Conservation (phyloP, 192 early-diverging fungal genomes). For the Geosiphon pyriformis region DNA sequence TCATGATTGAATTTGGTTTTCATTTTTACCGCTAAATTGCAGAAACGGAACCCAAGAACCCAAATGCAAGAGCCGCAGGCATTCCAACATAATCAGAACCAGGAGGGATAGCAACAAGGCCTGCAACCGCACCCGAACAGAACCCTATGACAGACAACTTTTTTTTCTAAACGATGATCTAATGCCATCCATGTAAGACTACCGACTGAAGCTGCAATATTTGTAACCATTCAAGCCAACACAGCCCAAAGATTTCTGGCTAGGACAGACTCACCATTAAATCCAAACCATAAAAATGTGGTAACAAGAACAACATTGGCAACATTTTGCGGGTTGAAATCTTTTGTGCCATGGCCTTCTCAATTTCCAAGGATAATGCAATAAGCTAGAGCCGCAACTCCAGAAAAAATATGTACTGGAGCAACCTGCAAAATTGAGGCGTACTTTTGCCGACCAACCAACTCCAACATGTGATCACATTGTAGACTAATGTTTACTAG, state of each 20-base stretch:
- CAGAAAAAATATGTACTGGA: slow-evolving; percentile 91
- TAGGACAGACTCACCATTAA: slow-evolving; percentile 87
- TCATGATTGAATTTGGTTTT: slow-evolving; percentile 87
- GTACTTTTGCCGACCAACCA: slow-evolving; percentile 81
- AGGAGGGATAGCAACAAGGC: slow-evolving; percentile 90
- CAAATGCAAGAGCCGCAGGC: slow-evolving; percentile 77
- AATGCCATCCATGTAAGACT: slow-evolving; percentile 79
- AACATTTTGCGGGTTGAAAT: slow-evolving; percentile 84
- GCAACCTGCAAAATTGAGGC: slow-evolving; percentile 96
- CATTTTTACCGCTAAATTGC: slow-evolving; percentile 76
- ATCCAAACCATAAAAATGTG: slow-evolving; percentile 88
- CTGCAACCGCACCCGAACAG: slow-evolving; percentile 91
- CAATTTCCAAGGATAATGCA: slow-evolving; percentile 81
- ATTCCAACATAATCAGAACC: slow-evolving; percentile 83
- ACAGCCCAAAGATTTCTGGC: slow-evolving; percentile 78
- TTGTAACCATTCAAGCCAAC: slow-evolving; percentile 80
- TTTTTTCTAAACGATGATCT: slow-evolving; percentile 73
- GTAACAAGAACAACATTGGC: slow-evolving; percentile 89
- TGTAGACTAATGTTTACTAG: slow-evolving; percentile 92
- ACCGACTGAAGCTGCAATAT: slow-evolving; percentile 76
- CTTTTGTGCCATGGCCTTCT: slow-evolving; percentile 59
- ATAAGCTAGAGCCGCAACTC: slow-evolving; percentile 86
- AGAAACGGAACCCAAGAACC: slow-evolving; percentile 65
- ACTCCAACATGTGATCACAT: slow-evolving; percentile 94
- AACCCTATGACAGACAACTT: slow-evolving; percentile 88